These are phyloP conservation scores for Bimuria novae-zelandiae DNA, from an alignment of 2,329 filamentous ascomycete species.

Conservation along the genomic window DNA sequence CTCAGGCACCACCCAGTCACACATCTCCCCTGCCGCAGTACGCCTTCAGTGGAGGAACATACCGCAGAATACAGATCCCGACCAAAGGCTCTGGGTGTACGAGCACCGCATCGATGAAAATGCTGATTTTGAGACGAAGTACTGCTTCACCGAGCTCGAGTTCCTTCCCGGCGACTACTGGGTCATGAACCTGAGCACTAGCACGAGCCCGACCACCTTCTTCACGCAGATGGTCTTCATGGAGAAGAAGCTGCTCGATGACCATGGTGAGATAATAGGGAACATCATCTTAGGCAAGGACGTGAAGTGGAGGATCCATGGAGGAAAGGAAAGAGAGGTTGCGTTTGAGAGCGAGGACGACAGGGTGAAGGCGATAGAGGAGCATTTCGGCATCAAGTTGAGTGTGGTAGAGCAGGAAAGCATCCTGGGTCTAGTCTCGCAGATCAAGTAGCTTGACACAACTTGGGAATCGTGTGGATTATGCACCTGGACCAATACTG, in stretches of 20 bases:
- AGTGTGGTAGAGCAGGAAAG: constrained; percentile 43
- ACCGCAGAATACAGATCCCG: constrained; percentile 35
- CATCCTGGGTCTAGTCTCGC: constrained; percentile 43
- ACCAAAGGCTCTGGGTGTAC: constrained; percentile 52
- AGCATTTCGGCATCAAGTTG: constrained; percentile 52
- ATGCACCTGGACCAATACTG: too few species aligned
- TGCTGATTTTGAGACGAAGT: constrained; percentile 62
- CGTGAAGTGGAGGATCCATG: constrained; percentile 52
- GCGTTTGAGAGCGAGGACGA: constrained; percentile 50
- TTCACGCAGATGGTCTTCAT: constrained; percentile 39
- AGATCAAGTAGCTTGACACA: constrained; percentile 30
- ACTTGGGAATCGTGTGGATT: too few species aligned
- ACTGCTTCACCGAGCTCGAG: constrained; percentile 62
- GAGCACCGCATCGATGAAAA: constrained; percentile 44
- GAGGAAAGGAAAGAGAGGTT: constrained; percentile 47
- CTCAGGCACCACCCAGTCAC: constrained; percentile 26
- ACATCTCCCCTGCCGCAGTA: constrained; percentile 38
- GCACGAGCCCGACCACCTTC: constrained; percentile 36
- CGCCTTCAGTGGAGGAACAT: constrained; percentile 44
- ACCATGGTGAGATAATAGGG: constrained; percentile 43
- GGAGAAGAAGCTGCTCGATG: constrained; percentile 58
- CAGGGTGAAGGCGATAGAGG: constrained; percentile 49
- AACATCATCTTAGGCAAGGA: constrained; percentile 49
- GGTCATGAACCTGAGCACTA: constrained; percentile 43
- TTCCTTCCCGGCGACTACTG: constrained; percentile 40